Evolutionary conservation across 441 rosid genomes (phyloP), one percentile per base, ranked within the genome.

Genomic region (Erodium chrysanthum): DNA sequence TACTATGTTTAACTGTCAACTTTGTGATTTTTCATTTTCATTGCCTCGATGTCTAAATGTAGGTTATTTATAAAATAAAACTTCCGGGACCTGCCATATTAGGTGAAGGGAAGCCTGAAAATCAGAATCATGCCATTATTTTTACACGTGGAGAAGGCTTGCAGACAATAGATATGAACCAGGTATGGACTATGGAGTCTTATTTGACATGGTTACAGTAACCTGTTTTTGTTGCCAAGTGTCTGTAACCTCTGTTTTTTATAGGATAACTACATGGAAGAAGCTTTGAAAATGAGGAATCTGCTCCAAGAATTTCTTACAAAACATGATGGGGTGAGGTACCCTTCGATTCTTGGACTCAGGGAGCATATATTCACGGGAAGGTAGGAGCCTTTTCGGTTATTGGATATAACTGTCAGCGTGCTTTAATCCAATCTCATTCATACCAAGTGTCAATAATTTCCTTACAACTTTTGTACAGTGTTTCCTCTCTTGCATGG

Each of bases 401-500:
- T 44, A 22, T 18, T 70, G 64, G 40, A 33, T 33, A 33, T 33
- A 33, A 5, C 7, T 33, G 48, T 61, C 64, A 46, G 63, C 62
- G 63, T 67, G n/a, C 22, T n/a, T 9, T 4, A 37, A 15, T 29
- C 50, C 15, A 2, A 48, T 25, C 76, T n/a, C n/a, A n/a, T n/a
- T n/a, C n/a, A n/a, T n/a, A n/a, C n/a, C n/a, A n/a, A n/a, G 0
- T 33, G 7, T 5, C 40, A 42, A 61, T 75, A 68, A 66, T 48
- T 42, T 46, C 42, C 46, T 71, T 75, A 74, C 10, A 37, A 25
- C 1, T 29, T 59, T 56, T 74, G 71, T 83, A 80, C 92, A 96
- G 99, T 81, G 99, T 96, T 79, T 96, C 99, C 66, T 96, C 99
- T 70, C 99, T 96, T 71, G 99, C 99, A 21, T 96, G 99, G 99